These are phyloP conservation scores for Corymbia maculata DNA, from an alignment of 345 rosid species.

Conservation along the genomic window DNA sequence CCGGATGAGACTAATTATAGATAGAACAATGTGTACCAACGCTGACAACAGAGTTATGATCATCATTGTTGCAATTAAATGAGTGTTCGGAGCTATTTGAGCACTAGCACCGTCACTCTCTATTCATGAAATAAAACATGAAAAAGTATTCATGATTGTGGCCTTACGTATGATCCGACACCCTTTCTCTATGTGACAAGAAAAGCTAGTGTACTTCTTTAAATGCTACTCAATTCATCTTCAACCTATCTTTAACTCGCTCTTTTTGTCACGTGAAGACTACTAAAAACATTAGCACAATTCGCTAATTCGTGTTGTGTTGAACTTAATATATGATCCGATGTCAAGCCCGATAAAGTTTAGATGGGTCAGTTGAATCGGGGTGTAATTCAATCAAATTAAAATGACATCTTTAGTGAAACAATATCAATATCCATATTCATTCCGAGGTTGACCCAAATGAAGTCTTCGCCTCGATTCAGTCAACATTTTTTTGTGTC, in stretches of 20 bases:
- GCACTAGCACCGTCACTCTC: background rate
- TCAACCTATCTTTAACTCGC: background rate
- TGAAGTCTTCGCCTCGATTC: background rate
- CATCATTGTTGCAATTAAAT: background rate
- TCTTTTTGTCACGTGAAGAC: rapidly evolving
- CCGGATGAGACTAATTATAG: background rate
- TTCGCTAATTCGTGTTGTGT: background rate
- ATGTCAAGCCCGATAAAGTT: background rate
- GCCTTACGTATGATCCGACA: rapidly evolving
- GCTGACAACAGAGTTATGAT: no score
- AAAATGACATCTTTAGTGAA: background rate
- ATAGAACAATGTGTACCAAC: background rate
- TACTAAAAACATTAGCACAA: no score
- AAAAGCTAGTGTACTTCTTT: background rate
- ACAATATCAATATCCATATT: background rate
- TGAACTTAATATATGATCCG: background rate
- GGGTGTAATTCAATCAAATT: background rate
- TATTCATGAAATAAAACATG: background rate
- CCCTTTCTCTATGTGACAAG: background rate
- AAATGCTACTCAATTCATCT: background rate
- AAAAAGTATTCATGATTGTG: background rate
- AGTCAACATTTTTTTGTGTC: background rate
- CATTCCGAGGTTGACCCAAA: background rate
- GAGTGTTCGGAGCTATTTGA: background rate
- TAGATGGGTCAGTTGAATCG: no score